Conservation (phyloP, 352 stramenopile species). For the Phytopythium montanum region DNA sequence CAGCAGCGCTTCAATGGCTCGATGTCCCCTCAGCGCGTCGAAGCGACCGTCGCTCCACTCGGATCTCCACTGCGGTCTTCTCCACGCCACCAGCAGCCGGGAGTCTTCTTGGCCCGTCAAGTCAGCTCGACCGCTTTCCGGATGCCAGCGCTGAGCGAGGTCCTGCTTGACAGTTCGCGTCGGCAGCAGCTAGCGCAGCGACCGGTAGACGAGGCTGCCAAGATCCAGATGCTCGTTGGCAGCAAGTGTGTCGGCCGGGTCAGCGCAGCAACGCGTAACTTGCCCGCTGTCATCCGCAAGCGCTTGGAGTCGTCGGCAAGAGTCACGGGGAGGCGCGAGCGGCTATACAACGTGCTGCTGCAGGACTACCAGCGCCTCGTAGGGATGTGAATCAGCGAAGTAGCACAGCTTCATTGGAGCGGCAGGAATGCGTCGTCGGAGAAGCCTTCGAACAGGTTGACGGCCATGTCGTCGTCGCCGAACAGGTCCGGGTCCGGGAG, state of each 20-base stretch:
- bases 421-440: constrained; percentile 66
- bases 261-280: constrained; percentile 39
- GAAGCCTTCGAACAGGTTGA: constrained; percentile 76
- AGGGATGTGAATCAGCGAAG: neutral
- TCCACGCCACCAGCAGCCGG: neutral
- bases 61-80: neutral
- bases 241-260: constrained; percentile 49
- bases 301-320: constrained; percentile 40
- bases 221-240: constrained; percentile 67
- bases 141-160: constrained; percentile 23
- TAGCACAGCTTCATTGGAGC: neutral
- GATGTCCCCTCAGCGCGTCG: neutral
- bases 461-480: constrained; percentile 28
- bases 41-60: neutral
- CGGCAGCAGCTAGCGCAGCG: constrained; percentile 14
- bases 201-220: constrained; percentile 50
- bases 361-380: constrained; percentile 39
- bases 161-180: constrained; percentile 55
- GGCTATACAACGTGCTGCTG: constrained; percentile 45
- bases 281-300: constrained; percentile 44
- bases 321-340: constrained; percentile 45
- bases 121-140: neutral
- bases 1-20: neutral
- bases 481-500: constrained; percentile 30
- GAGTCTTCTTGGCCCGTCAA: neutral